Base-by-base conservation (phyloP, 1,284 basidiomycete species). In the Cryptococcus sp. region DNA sequence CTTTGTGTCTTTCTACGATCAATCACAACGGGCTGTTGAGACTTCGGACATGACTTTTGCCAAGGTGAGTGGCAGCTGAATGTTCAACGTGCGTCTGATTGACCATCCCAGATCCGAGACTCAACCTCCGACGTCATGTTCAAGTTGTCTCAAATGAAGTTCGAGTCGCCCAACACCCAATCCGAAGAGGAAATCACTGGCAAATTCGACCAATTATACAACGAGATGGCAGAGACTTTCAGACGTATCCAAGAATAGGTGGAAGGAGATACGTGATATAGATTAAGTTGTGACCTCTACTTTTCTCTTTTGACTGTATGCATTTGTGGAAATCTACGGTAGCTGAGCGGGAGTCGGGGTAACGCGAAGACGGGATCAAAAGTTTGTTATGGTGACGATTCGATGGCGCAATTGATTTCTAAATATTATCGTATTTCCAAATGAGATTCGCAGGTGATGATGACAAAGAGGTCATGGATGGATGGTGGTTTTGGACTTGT, bases 71-170 rank as follows among this genome's bases (percentile, higher is more conserved):
- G 13, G 10, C 23, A 31, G 47, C 10, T 33, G 47, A 5, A 7
- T 11, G 2, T 13, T 31, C 23, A 51, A 23, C 23, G 23, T 23
- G 23, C 23, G 23, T 23, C 23, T 23, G 23, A 23, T 23, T 23
- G 43, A 10, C 30, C 31, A 23, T 1, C 13, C 6, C 55, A 72
- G 81, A 87, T 98, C 77, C 90, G 90, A 74, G 95, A 98, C 66
- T 81, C 86, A 42, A 84, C 90, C 11, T 80, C 82, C 53, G 95
- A 99, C 67, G 77, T 96, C 61, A 89, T 95, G 83, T 97, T 88
- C 82, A 90, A 94, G 76, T 84, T 98, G 34, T 95, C 92, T 53
- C 94, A 98, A 79, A 94, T 95, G 90, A 98, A 97, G 78, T 97
- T 97, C 75, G 92, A 96, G 86, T 90, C 60, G 58, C 67, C 67